These are phyloP conservation scores for Talaromyces verruculosus DNA, from an alignment of 2,329 filamentous ascomycete genomes.

Conservation along the genomic window DNA sequence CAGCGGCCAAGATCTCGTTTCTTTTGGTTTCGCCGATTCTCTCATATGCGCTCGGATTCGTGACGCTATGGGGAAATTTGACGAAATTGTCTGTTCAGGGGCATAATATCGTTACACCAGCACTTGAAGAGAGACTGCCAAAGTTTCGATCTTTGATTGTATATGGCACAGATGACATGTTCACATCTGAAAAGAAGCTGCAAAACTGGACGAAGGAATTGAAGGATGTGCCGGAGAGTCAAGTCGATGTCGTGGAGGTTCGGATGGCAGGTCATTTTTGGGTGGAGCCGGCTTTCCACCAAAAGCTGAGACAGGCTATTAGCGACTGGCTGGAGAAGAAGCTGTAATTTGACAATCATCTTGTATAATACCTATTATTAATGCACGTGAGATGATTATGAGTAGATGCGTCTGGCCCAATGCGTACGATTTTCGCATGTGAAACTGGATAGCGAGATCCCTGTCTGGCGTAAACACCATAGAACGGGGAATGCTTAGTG, in stretches of 20 bases:
- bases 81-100: conserved; percentile 35
- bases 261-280: conserved; percentile 63
- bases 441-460: not conserved
- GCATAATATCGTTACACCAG: conserved; percentile 34
- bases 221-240: conserved; percentile 43
- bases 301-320: conserved; percentile 41
- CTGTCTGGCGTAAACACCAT: not conserved
- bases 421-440: not conserved
- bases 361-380: conserved; percentile 2
- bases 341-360: not conserved
- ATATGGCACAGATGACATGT: conserved; percentile 73
- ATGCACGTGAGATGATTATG: conserved; percentile 1
- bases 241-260: conserved; percentile 53
- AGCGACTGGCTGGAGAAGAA: conserved; percentile 40
- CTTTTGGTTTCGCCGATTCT: conserved; percentile 67
- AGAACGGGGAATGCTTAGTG: not conserved
- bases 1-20: conserved; percentile 38
- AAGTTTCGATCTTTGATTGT: conserved; percentile 64
- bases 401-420: not conserved
- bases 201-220: conserved; percentile 65
- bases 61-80: conserved; percentile 59
- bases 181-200: conserved; percentile 66
- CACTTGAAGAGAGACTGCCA: conserved; percentile 58
- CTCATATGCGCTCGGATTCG: conserved; percentile 57
- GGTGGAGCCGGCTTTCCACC: conserved; percentile 54